Evolutionary conservation across 164 flowering plant genomes (phyloP), one percentile per base, ranked within the genome.

Genomic region (Chimonanthus praecox): DNA sequence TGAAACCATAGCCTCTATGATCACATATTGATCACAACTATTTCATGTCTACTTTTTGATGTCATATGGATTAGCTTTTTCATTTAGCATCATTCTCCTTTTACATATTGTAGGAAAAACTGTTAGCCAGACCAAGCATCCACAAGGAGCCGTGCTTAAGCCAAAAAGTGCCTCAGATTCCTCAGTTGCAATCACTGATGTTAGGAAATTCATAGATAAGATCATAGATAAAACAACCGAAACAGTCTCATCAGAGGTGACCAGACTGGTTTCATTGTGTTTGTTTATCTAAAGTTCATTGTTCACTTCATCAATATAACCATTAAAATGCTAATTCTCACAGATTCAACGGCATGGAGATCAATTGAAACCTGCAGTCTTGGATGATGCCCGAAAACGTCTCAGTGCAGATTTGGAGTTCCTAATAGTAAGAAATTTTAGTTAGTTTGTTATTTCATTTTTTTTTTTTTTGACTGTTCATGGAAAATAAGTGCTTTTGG

Each of bases 281-380:
- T 21, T 49, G 9, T 70, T 33, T 2, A 6, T 71, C 50, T 49
- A 48, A n/a, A 18, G 50, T 68, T 69, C 67, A 13, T 4, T 3
- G 15, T 16, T 67, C 6, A 4, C 49, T 2, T 50, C 49, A 18
- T 8, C 33, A 58, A 15, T 15, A 47, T 65, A 6, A 44, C 43
- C 47, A 11, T 45, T 71, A 45, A 71, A 48, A 62, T 49, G n/a
- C 46, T 49, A 11, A 58, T 64, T 74, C 63, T 47, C 70, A 58
- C 88, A 94, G 97, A 76, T 85, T 6, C 82, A 80, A 77, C 81
- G 83, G 67, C 84, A 88, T 66, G 89, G 88, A 45, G 89, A 79
- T 43, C 80, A 85, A 77, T 87, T 88, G 65, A 97, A 88, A 69
- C 45, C 83, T 68, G 82, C 77, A 20, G 78, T 89, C 18, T 83